Conservation (phyloP, 2,329 filamentous ascomycete species). For the Aspergillus neoniger region DNA sequence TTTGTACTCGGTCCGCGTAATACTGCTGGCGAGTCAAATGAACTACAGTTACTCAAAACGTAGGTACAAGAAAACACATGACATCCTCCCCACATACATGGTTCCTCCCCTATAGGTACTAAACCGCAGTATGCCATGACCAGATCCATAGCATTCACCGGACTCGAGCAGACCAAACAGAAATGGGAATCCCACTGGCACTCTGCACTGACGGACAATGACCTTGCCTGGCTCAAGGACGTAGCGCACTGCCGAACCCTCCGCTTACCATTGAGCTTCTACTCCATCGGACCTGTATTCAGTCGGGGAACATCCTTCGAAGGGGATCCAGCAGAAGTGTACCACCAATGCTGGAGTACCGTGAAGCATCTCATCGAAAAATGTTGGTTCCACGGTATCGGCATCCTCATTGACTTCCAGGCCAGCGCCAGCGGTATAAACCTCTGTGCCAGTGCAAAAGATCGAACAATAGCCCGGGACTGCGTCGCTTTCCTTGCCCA, state of each 20-base stretch:
- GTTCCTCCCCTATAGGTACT: background rate
- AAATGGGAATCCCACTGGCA: constrained; percentile 59
- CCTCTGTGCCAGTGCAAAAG: constrained; percentile 50
- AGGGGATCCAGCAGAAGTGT: constrained; percentile 48
- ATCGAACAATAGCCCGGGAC: constrained; percentile 50
- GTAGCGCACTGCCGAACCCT: constrained; percentile 59
- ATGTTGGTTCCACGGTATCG: constrained; percentile 53
- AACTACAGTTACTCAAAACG: constrained; percentile 55
- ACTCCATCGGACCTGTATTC: constrained; percentile 55
- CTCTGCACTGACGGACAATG: constrained; percentile 52
- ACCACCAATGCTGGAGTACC: constrained; percentile 55
- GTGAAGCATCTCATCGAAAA: constrained; percentile 52
- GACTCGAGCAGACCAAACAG: constrained; percentile 50
- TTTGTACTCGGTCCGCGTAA: constrained; percentile 61
- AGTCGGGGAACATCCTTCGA: constrained; percentile 56
- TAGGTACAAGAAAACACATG: constrained; percentile 15
- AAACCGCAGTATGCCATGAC: background rate
- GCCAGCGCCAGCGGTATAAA: constrained; percentile 62
- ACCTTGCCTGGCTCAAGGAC: constrained; percentile 56
- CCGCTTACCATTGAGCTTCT: constrained; percentile 63
- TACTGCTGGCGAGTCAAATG: constrained; percentile 45
- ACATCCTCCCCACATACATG: too few relatives aligned
- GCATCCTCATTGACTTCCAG: constrained; percentile 61
- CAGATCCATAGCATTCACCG: constrained; percentile 48
- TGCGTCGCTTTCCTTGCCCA: constrained; percentile 55